These are phyloP conservation scores for Corymbia citriodora DNA, from an alignment of 441 rosid genomes.

Conservation along the genomic window DNA sequence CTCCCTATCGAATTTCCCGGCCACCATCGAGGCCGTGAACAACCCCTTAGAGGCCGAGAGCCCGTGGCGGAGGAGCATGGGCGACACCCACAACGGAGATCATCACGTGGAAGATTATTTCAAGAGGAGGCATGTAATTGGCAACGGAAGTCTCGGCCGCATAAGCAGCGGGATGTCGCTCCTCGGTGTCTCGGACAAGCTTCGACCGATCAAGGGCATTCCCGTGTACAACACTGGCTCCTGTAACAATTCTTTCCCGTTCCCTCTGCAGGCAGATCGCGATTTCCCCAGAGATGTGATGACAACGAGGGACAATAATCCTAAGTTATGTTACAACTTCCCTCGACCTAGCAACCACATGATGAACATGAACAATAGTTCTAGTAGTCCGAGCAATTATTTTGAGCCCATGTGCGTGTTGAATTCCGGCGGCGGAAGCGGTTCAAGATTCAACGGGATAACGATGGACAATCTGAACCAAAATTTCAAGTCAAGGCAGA, in stretches of 20 bases:
- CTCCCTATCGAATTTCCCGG: conserved; percentile 9
- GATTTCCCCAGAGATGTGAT: background rate
- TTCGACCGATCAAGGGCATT: conserved; percentile 27
- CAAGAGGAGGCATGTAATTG: background rate
- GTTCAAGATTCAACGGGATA: background rate
- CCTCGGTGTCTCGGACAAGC: conserved; percentile 1
- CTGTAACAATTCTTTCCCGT: background rate
- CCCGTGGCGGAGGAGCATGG: background rate
- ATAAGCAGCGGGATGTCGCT: conserved; percentile 7
- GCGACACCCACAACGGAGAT: background rate
- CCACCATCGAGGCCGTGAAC: background rate
- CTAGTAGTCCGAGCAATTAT: background rate
- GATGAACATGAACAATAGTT: background rate
- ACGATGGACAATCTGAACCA: background rate
- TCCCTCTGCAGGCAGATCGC: background rate
- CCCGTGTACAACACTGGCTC: conserved; percentile 16
- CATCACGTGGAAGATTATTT: background rate
- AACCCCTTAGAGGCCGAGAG: background rate
- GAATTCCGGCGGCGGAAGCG: background rate
- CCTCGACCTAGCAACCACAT: background rate
- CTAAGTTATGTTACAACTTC: background rate
- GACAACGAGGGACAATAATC: background rate
- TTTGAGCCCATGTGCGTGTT: background rate
- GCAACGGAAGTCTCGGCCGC: background rate
- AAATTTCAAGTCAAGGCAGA: background rate